Conservation (phyloP, 2,329 filamentous ascomycete genomes). For the Neopestalotiopsis sp. region DNA sequence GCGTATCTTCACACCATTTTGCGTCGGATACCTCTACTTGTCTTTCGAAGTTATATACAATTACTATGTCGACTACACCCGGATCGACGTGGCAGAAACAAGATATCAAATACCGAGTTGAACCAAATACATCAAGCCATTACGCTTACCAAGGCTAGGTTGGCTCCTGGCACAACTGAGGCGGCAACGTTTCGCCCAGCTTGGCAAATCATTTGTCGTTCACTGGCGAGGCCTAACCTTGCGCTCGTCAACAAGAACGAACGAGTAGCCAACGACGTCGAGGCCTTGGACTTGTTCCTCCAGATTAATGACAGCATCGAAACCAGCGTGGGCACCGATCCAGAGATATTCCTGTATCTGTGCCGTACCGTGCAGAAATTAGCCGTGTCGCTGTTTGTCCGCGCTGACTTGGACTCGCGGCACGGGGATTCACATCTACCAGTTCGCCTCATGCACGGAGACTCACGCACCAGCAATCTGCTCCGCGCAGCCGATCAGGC, state of each 20-base stretch:
- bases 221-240: constrained; percentile 41
- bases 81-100: constrained; percentile 24
- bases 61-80: constrained; percentile 52
- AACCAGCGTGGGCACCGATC: constrained; percentile 36
- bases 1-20: constrained; percentile 28
- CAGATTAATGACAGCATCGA: constrained; percentile 35
- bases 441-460: constrained; percentile 6
- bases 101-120: constrained; percentile 28
- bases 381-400: constrained; percentile 24
- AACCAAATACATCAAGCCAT: constrained; percentile 40
- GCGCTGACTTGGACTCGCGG: neutral
- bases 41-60: constrained; percentile 57
- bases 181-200: constrained; percentile 40
- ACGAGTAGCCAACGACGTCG: constrained; percentile 29
- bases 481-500: constrained; percentile 5
- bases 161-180: constrained; percentile 29
- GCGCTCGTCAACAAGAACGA: constrained; percentile 30
- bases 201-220: constrained; percentile 48
- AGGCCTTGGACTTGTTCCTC: constrained; percentile 39
- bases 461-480: neutral
- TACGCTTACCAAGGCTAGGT: constrained; percentile 33
- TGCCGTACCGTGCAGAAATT: constrained; percentile 40
- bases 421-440: neutral
- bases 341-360: constrained; percentile 40
- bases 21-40: constrained; percentile 35